These are phyloP conservation scores for Chaetomium fimeti DNA, from an alignment of 495 filamentous ascomycete genomes.

Conservation along the genomic window DNA sequence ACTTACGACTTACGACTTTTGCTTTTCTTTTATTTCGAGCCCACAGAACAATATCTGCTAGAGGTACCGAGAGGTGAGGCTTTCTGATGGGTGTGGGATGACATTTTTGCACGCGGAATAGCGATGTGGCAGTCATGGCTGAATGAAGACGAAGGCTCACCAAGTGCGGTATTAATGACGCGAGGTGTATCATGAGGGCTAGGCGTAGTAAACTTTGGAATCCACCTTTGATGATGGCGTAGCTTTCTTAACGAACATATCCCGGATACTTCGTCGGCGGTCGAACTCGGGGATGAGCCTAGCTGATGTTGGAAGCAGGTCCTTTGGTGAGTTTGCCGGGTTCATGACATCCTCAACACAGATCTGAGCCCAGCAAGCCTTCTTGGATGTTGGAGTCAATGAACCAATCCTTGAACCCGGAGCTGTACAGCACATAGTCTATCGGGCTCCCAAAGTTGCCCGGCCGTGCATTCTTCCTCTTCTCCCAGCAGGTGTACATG, in stretches of 20 bases:
- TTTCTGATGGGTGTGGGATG: neutral
- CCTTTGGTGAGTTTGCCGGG: constrained; percentile 61
- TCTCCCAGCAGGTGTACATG: constrained; percentile 90
- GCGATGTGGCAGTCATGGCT: constrained; percentile 9
- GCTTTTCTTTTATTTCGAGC: constrained; percentile 16
- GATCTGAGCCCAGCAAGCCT: constrained; percentile 72
- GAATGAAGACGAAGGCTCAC: constrained; percentile 5
- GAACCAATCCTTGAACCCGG: constrained; percentile 82
- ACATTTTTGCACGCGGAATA: constrained; percentile 1
- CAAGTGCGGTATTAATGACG: neutral
- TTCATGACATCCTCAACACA: constrained; percentile 76
- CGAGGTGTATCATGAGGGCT: neutral
- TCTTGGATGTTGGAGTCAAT: constrained; percentile 89
- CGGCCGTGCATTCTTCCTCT: constrained; percentile 62
- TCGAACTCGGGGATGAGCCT: constrained; percentile 86
- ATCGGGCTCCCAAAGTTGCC: constrained; percentile 90
- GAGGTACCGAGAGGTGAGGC: constrained; percentile 1
- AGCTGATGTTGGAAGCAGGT: constrained; percentile 71
- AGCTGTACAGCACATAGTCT: constrained; percentile 85
- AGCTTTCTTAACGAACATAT: constrained; percentile 77
- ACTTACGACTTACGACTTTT: constrained; percentile 21
- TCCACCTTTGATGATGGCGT: constrained; percentile 21
- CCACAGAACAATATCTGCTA: neutral
- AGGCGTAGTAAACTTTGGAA: constrained; percentile 12
- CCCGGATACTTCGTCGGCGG: constrained; percentile 77